phyloP scores from a whole-genome alignment of 2,329 filamentous ascomycete genomes.

The Paecilomyces dactylethromorphus region DNA sequence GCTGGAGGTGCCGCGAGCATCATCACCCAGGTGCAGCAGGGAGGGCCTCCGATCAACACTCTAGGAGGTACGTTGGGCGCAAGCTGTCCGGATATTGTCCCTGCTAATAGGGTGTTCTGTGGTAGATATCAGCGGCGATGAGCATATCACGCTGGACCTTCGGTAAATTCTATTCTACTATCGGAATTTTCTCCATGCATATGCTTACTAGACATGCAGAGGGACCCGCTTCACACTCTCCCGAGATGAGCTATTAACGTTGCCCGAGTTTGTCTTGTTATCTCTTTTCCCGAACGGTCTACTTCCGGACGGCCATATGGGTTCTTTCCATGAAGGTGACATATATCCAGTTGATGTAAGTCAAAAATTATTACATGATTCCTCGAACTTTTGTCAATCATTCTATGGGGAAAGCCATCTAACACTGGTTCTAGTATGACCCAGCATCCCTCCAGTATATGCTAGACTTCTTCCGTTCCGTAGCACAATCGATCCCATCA shows the following conservation, averaged over 20 bases:
- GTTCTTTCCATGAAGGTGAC: constrained; percentile 84
- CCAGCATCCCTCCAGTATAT: constrained; percentile 95
- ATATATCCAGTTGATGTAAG: constrained; percentile 96
- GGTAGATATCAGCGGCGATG: constrained; percentile 74
- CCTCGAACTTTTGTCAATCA: too few species aligned
- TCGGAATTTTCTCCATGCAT: not conserved
- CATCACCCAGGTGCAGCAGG: constrained; percentile 98
- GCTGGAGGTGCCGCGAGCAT: constrained; percentile 96
- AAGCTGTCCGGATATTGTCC: not conserved
- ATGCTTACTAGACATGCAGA: constrained; percentile 32
- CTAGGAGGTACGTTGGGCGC: constrained; percentile 61
- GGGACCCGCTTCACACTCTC: constrained; percentile 91
- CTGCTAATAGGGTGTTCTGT: constrained; percentile 1
- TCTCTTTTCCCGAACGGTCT: constrained; percentile 99
- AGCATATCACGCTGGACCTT: constrained; percentile 90
- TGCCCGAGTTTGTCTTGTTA: constrained; percentile 93
- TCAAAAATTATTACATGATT: constrained; percentile 17
- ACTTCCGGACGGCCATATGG: constrained; percentile 93
- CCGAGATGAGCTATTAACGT: constrained; percentile 85
- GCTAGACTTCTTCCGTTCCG: constrained; percentile 95
- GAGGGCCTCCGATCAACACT: constrained; percentile 75
- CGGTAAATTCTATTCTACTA: constrained; percentile 54
- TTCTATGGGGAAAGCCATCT: not conserved
- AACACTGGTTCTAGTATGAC: constrained; percentile 66
- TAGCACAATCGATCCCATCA: constrained; percentile 82